These are phyloP conservation scores for Thraustotheca clavata DNA, from an alignment of 352 stramenopile genomes.

Conservation along the genomic window DNA sequence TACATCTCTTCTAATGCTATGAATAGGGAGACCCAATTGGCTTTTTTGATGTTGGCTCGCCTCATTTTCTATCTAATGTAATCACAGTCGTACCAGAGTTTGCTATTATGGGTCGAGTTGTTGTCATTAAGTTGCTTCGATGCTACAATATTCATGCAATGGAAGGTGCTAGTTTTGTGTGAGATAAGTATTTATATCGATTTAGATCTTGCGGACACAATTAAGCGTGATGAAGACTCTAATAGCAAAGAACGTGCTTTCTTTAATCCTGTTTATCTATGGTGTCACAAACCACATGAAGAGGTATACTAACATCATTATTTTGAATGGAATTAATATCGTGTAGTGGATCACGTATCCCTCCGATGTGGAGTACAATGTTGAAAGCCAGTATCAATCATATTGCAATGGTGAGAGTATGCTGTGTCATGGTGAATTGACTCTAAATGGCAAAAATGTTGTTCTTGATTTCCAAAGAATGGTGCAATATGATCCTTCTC, in stretches of 20 bases:
- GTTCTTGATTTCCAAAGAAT: slow-evolving; percentile 15
- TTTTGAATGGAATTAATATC: background rate
- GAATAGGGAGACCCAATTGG: slow-evolving; percentile 13
- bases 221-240: slow-evolving; percentile 17
- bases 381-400: slow-evolving; percentile 15
- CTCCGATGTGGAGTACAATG: slow-evolving; percentile 12
- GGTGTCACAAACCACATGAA: slow-evolving; percentile 20
- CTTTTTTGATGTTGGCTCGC: slow-evolving; percentile 17
- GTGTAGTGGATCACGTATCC: slow-evolving; percentile 17
- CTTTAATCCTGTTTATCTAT: slow-evolving; percentile 8
- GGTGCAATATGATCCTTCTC: slow-evolving; percentile 7
- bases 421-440: background rate
- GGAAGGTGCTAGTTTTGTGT: background rate
- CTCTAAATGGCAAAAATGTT: slow-evolving; percentile 1
- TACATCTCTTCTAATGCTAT: background rate
- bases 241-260: background rate
- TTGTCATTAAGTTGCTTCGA: slow-evolving; percentile 12
- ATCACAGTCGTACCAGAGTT: slow-evolving; percentile 19
- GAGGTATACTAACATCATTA: background rate
- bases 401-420: slow-evolving; percentile 14
- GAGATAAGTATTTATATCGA: background rate
- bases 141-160: slow-evolving; percentile 21
- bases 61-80: slow-evolving; percentile 13
- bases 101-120: slow-evolving; percentile 12
- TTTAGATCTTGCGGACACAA: slow-evolving; percentile 10